Conservation (phyloP, 1,284 basidiomycete genomes). For the Rhodotorula sp. region DNA sequence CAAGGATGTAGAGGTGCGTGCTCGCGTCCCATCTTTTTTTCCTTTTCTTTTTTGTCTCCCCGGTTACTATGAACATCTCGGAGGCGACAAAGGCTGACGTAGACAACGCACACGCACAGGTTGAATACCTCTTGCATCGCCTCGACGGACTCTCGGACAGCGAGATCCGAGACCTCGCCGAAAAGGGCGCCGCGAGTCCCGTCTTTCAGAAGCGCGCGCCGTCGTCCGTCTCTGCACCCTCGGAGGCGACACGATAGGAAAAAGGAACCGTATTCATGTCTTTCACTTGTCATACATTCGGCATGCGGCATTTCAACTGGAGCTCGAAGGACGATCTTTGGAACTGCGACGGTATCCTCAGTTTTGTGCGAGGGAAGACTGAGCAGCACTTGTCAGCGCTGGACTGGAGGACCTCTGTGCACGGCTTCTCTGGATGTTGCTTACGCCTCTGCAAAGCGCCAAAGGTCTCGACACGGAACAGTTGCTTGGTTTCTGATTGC, state of each 20-base stretch:
- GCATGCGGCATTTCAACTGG: too few species aligned
- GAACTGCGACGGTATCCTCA: too few species aligned
- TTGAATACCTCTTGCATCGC: conserved; percentile 83
- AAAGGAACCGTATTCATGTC: neutral
- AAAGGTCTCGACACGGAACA: too few species aligned
- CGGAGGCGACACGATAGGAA: neutral
- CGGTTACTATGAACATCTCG: too few species aligned
- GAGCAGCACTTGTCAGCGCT: too few species aligned
- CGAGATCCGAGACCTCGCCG: conserved; percentile 68
- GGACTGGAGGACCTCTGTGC: too few species aligned
- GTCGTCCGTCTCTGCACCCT: neutral
- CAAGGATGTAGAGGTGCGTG: conserved; percentile 90
- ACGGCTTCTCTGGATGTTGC: too few species aligned
- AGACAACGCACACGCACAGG: conserved; percentile 55
- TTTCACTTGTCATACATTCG: neutral
- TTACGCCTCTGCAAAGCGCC: too few species aligned
- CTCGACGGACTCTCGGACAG: conserved; percentile 75
- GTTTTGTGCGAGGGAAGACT: too few species aligned
- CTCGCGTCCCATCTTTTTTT: neutral
- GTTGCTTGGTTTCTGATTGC: too few species aligned
- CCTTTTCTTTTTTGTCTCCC: neutral
- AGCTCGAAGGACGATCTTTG: too few species aligned
- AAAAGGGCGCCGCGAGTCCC: conserved; percentile 2
- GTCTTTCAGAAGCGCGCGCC: neutral
- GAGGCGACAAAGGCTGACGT: neutral